Percentiles rank a stretch among this genome's conserved stretches.
phyloP scores from a whole-genome alignment of 352 stramenopile species.

The Phytopythium oedochilum region DNA sequence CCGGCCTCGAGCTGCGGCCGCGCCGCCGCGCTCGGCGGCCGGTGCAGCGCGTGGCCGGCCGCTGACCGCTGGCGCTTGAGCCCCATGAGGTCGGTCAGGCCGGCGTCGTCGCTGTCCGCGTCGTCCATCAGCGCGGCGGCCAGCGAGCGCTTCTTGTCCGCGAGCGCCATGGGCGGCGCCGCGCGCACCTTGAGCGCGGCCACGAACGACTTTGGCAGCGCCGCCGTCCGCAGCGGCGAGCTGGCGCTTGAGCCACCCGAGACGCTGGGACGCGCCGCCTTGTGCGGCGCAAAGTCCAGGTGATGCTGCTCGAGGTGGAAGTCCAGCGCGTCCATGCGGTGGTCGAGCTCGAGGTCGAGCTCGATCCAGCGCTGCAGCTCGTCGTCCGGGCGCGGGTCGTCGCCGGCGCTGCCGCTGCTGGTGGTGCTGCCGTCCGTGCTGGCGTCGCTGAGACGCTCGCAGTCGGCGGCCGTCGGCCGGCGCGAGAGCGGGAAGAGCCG shows the following conservation, averaged over 20 bases:
- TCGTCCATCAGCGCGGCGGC: constrained; percentile 48
- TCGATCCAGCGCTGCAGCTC: constrained; percentile 64
- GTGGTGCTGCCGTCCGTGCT: constrained; percentile 3
- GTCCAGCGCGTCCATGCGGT: constrained; percentile 56
- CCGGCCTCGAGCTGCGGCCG: neutral
- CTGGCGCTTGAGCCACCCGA: neutral
- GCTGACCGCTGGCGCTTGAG: constrained; percentile 5
- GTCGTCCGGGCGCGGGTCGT: constrained; percentile 40
- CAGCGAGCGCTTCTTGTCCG: constrained; percentile 36
- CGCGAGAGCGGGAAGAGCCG: constrained; percentile 41
- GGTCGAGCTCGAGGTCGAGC: constrained; percentile 48
- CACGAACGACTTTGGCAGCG: constrained; percentile 14
- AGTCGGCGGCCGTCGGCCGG: constrained; percentile 2
- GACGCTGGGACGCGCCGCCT: neutral
- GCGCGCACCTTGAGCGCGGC: constrained; percentile 9
- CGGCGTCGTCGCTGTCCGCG: constrained; percentile 19
- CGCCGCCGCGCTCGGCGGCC: constrained; percentile 11
- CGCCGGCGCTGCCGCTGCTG: constrained; percentile 4
- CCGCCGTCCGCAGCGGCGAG: neutral
- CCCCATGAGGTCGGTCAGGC: constrained; percentile 3
- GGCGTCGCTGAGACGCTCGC: neutral
- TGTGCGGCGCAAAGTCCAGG: constrained; percentile 11
- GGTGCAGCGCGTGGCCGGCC: constrained; percentile 20
- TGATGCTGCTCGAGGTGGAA: constrained; percentile 28
- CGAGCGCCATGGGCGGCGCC: constrained; percentile 16